phyloP scores from a whole-genome alignment of 1,284 basidiomycete genomes.

The Fomitopsis palustris region DNA sequence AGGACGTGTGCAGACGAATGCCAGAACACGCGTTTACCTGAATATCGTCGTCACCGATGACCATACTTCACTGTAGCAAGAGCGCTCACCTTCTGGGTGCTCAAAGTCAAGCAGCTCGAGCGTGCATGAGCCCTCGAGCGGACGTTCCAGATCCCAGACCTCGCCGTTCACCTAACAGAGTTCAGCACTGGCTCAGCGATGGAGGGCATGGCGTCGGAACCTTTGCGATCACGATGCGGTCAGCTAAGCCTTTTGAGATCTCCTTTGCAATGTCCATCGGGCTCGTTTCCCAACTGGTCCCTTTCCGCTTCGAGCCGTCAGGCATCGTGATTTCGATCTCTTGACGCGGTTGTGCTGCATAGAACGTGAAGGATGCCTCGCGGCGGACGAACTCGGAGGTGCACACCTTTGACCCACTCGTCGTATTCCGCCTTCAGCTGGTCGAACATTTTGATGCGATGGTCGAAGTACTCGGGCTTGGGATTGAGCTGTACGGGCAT shows the following conservation, averaged over 20 bases:
- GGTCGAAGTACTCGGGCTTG: conserved; percentile 83
- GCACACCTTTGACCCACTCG: conserved; percentile 71
- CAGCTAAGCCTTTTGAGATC: conserved; percentile 86
- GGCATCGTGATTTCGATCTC: conserved; percentile 86
- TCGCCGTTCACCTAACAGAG: conserved; percentile 73
- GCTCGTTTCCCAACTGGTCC: conserved; percentile 93
- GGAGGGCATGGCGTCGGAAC: conserved; percentile 34
- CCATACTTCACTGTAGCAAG: conserved; percentile 5
- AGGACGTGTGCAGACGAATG: conserved; percentile 99
- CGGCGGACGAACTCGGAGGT: neutral
- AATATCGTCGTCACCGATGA: neutral
- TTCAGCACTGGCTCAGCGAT: neutral
- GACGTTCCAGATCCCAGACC: conserved; percentile 95
- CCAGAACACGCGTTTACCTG: conserved; percentile 97
- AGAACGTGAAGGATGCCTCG: neutral
- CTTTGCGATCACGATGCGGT: conserved; percentile 93
- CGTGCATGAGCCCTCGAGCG: conserved; percentile 80
- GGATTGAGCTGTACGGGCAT: conserved; percentile 64
- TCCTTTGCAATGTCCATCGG: conserved; percentile 90
- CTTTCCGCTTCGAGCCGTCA: conserved; percentile 84
- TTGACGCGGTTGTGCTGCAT: conserved; percentile 77
- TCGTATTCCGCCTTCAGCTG: conserved; percentile 87
- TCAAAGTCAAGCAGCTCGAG: conserved; percentile 94
- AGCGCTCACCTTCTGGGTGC: conserved; percentile 78
- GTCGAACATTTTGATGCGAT: conserved; percentile 90